Evolutionary conservation across 2,329 filamentous ascomycete species (phyloP), one percentile per base, ranked within the genome.

Genomic region (Arthrobotrys sphaeroides): DNA sequence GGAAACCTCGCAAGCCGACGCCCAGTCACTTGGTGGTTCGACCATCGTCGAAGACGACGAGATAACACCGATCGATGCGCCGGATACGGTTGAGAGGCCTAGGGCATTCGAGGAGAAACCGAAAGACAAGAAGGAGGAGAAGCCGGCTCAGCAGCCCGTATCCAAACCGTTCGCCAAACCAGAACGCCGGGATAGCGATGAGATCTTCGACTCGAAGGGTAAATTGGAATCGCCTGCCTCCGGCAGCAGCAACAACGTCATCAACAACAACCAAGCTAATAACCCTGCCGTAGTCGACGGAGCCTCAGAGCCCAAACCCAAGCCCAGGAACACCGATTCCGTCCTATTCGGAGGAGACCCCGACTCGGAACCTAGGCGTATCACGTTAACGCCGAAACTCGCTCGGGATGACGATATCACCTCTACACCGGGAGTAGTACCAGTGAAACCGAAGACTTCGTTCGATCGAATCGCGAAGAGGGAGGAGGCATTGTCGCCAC

Each of bases 281-380:
- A 33, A 42, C 9, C 5, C 45, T 38, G 18, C 38, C 22, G 13
- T 33, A 75, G 72, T 60, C 24, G 64, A 75, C 20, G 72, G 24
- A 18, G 18, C 33, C 16, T 42, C 55, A 10, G 72, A 75, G 38
- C 60, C 75, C 18, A 77, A 79, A 78, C 78, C 78, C 33, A 75
- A 61, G n/a, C 73, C 77, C 42, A 79, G 74, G 43, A 77, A 78
- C 73, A 79, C 77, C 7, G 79, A 84, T 81, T 81, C 82, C 6
- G 78, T 94, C 0, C 97, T 98, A 85, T 97, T 97, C 86, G 96
- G 93, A n/a, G n/a, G n/a, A 82, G 95, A 98, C 80, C 57, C 72
- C 18, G 94, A 99, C 80, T 93, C 89, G 31, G 95, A 98, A 83
- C 97, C 95, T 1, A 93, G 96, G 83, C 98, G 98, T 84, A 98